Percentiles rank a stretch among this genome's conserved stretches.
These are phyloP conservation scores for Bromus sterilis DNA, from an alignment of 176 grass and related monocot species.

Conservation along the genomic window DNA sequence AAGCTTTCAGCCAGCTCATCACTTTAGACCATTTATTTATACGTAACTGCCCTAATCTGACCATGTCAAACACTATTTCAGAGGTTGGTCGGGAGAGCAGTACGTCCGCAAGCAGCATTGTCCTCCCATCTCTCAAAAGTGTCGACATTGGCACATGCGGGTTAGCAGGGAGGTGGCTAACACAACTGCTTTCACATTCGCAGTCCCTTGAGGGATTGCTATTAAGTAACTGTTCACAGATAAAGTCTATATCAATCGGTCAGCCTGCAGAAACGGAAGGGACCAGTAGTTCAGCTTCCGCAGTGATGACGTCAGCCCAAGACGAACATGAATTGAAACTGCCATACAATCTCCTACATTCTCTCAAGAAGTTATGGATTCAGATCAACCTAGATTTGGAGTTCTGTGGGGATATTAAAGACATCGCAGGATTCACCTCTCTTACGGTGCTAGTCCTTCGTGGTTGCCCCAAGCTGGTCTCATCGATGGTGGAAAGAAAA, in stretches of 20 bases:
- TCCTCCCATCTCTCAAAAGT: background rate
- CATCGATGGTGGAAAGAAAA: background rate
- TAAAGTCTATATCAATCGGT: background rate
- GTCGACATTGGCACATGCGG: background rate
- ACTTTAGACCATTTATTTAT: background rate
- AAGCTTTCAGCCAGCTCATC: background rate
- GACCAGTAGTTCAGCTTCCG: background rate
- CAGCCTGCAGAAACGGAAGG: background rate
- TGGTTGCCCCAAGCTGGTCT: background rate
- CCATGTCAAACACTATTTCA: background rate
- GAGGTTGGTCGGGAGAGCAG: background rate
- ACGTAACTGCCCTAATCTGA: background rate
- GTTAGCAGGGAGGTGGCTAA: background rate
- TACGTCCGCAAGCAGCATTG: background rate
- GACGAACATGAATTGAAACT: background rate
- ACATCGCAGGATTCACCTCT: background rate
- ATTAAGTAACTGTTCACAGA: rapidly evolving
- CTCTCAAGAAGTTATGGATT: background rate
- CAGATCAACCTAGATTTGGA: rapidly evolving
- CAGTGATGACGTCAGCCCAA: background rate
- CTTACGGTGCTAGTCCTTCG: rapidly evolving
- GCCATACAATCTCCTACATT: background rate
- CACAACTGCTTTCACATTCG: background rate
- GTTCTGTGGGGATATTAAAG: background rate
- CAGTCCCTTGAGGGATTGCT: background rate